Conservation (phyloP, 352 stramenopile species). For the Globisporangium apiculatum region DNA sequence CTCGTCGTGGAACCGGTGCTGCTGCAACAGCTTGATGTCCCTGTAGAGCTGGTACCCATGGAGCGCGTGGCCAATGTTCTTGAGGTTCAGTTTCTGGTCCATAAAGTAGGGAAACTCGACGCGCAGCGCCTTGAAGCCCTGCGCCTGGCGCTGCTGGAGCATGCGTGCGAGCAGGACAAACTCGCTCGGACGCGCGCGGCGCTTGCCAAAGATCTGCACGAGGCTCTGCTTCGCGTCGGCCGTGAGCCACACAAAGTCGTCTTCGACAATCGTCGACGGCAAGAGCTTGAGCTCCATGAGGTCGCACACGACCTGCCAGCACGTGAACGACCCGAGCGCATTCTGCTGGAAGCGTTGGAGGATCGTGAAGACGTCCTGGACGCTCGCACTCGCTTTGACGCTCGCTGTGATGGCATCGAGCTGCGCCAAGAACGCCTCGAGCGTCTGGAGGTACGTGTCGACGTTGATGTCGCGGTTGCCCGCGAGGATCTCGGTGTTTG, state of each 20-base stretch:
- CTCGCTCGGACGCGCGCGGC: conserved; percentile 57
- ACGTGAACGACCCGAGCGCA: conserved; percentile 79
- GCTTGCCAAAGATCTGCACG: conserved; percentile 81
- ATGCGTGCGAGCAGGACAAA: conserved; percentile 59
- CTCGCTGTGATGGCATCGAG: conserved; percentile 54
- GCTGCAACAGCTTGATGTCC: conserved; percentile 77
- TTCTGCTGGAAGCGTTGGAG: conserved; percentile 65
- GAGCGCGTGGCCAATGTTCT: conserved; percentile 78
- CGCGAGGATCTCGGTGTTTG: conserved; percentile 40
- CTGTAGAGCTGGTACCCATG: conserved; percentile 78
- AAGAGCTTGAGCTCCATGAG: conserved; percentile 74
- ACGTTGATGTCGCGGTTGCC: conserved; percentile 56
- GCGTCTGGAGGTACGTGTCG: conserved; percentile 45
- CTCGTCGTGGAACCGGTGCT: conserved; percentile 64
- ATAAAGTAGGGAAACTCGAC: conserved; percentile 80
- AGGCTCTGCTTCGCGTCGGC: conserved; percentile 69
- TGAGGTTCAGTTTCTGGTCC: conserved; percentile 70
- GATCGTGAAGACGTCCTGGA: conserved; percentile 51
- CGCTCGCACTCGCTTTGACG: conserved; percentile 40
- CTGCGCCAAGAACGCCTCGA: conserved; percentile 59
- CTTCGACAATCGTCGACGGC: conserved; percentile 34
- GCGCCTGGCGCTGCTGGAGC: conserved; percentile 64
- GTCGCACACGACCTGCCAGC: conserved; percentile 78
- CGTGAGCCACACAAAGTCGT: conserved; percentile 82
- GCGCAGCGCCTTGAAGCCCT: conserved; percentile 77